phyloP scores from a whole-genome alignment of 192 early-diverging fungal species.

The Coemansia asiatica region DNA sequence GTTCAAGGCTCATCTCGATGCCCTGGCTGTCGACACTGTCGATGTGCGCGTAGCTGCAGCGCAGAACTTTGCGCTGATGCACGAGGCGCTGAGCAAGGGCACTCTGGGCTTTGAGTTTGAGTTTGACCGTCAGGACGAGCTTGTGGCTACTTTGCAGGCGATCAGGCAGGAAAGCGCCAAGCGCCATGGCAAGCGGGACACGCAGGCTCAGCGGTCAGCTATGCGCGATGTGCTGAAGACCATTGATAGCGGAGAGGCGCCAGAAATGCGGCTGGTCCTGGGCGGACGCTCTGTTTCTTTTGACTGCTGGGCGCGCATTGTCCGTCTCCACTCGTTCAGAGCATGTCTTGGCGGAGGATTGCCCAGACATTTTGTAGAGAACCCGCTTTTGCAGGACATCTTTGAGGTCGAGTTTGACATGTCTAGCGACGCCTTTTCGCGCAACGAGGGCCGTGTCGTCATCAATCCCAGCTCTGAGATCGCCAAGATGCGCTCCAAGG shows the following conservation, averaged over 20 bases:
- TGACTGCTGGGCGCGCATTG: conserved; percentile 58
- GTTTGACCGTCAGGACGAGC: conserved; percentile 61
- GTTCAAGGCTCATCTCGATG: conserved; percentile 49
- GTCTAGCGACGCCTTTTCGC: neutral
- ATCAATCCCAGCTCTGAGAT: conserved; percentile 33
- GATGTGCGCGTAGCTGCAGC: conserved; percentile 68
- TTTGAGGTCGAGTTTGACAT: conserved; percentile 46
- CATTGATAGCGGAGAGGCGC: conserved; percentile 59
- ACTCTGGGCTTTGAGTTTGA: conserved; percentile 14
- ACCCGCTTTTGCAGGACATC: conserved; percentile 53
- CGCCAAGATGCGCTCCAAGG: conserved; percentile 30
- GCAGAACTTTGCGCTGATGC: conserved; percentile 73
- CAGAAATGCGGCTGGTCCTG: conserved; percentile 58
- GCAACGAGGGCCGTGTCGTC: conserved; percentile 18
- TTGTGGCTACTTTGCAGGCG: conserved; percentile 58
- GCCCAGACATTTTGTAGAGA: conserved; percentile 47
- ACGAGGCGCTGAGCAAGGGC: conserved; percentile 57
- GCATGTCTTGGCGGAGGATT: conserved; percentile 39
- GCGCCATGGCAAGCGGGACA: conserved; percentile 60
- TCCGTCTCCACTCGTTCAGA: conserved; percentile 41
- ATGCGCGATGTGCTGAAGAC: conserved; percentile 67
- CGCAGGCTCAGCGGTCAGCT: conserved; percentile 58
- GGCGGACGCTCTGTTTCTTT: conserved; percentile 54
- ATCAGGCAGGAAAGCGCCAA: conserved; percentile 62
- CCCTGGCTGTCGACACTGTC: conserved; percentile 59